Evolutionary conservation across 2,329 filamentous ascomycete species (phyloP), one percentile per base, ranked within the genome.

Genomic region (Lasiodiplodia theobromae): DNA sequence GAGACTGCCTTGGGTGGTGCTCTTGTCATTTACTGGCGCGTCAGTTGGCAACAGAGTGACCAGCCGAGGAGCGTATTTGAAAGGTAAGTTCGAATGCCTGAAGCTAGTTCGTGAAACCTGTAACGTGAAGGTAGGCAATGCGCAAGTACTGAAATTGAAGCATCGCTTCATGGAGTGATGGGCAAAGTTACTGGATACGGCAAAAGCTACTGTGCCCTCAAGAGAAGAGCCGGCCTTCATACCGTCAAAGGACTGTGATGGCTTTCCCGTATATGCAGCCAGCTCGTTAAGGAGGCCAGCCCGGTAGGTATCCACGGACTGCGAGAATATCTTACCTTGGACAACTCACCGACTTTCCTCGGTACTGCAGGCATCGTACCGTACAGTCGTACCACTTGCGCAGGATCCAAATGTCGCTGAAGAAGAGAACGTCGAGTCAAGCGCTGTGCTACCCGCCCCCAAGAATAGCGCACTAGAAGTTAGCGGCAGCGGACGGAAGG

Each of bases 381-480:
- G 28, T 21, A 12, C 57, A 31, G 57, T 16, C 37, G 57, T 23
- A 47, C 8, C 57, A 44, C 14, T 4, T 16, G 6, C 14, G 14
- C n/a, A 60, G 23, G 38, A 64, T 64, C 5, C 23, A 64, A 51
- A 3, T 31, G 25, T n/a, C 44, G 21, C 31, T 34, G 31, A 34
- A 34, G 31, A 34, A 63, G 37, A 49, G 23, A 37, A 62, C 12
- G 40, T 49, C 16, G 58, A 25, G 44, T 52, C 44, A 52, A 63
- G 44, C 40, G 40, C 51, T n/a, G 16, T 34, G n/a, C n/a, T 52
- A 34, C 28, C 31, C 21, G 28, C 44, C 5, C 25, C 60, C 31
- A 64, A 64, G 47, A 64, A 64, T 64, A 64, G 58, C 7, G 25
- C 38, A 28, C 40, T 16, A 14, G 21, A 51, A n/a, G 25, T 25